Conservation (phyloP, 2,329 filamentous ascomycete genomes). For the Xylariomycetidae sp. region DNA sequence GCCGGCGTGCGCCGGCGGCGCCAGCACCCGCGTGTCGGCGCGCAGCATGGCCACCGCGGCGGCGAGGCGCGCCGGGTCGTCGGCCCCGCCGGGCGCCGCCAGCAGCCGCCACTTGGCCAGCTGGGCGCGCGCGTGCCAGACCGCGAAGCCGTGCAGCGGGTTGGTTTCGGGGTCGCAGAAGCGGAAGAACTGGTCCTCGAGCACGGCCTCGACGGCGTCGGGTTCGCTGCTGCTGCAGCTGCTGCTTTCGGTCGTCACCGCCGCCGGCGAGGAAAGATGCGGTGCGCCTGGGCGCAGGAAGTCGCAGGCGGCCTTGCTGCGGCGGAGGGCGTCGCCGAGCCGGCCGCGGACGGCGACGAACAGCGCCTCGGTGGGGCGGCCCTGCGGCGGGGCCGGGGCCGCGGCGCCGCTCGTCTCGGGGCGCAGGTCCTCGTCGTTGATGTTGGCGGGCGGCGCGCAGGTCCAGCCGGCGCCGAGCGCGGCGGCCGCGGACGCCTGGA, state of each 20-base stretch:
- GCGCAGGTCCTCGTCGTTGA: conserved; percentile 40
- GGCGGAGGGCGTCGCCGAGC: conserved; percentile 32
- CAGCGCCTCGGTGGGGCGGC: conserved; percentile 33
- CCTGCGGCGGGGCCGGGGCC: conserved; percentile 21
- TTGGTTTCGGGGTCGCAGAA: conserved; percentile 32
- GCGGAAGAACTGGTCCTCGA: conserved; percentile 42
- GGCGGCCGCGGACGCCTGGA: conserved; percentile 21
- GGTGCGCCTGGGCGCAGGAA: conserved; percentile 29
- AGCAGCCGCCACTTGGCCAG: conserved; percentile 45
- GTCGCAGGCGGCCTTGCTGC: conserved; percentile 28
- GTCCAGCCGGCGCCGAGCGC: conserved; percentile 33
- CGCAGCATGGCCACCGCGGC: conserved; percentile 31
- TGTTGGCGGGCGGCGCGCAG: conserved; percentile 36
- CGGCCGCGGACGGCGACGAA: conserved; percentile 35
- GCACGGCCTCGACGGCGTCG: conserved; percentile 27
- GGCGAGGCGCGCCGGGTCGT: conserved; percentile 16
- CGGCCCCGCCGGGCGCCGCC: conserved; percentile 22
- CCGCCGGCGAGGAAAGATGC: conserved; percentile 19
- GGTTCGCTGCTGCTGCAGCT: conserved; percentile 24
- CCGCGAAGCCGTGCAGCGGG: conserved; percentile 35
- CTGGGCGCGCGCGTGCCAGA: conserved; percentile 31
- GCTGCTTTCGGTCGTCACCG: background rate
- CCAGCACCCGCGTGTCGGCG: conserved; percentile 29
- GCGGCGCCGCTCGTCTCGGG: conserved; percentile 33
- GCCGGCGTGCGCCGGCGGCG: conserved; percentile 24